Conservation (phyloP, 2,329 filamentous ascomycete species). For the Curvularia lunata region DNA sequence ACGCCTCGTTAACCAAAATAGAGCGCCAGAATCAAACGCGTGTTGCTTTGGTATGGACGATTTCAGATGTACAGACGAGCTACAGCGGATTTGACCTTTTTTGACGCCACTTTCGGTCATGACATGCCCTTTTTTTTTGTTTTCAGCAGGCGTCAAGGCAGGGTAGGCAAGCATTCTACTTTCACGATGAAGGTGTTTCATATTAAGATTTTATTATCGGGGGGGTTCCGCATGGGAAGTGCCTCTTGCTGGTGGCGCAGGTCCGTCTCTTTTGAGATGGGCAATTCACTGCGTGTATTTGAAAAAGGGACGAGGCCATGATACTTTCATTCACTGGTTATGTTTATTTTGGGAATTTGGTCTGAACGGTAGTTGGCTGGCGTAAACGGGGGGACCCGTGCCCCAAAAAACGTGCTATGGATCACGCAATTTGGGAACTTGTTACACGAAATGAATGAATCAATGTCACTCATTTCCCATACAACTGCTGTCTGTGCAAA, state of each 20-base stretch:
- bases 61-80: constrained; percentile 1
- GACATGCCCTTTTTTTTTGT: neutral
- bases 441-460: constrained; percentile 9
- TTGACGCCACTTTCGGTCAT: neutral
- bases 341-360: neutral
- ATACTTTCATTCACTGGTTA: constrained; percentile 7
- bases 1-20: neutral
- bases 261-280: neutral
- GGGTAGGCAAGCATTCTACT: neutral
- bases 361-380: constrained; percentile 5
- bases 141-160: neutral
- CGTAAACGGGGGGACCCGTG: constrained; percentile 6
- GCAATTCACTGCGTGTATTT: neutral
- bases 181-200: neutral
- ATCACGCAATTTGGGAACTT: constrained; percentile 5
- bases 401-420: constrained; percentile 13
- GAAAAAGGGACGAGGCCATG: constrained; percentile 8
- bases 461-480: neutral
- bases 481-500: neutral
- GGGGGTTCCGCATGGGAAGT: neutral
- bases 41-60: neutral
- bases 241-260: neutral
- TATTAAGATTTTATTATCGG: constrained; percentile 1
- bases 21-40: neutral
- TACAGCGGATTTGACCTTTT: neutral